A percentile compares a stretch with the other conserved stretches of the same genome.
Conservation (phyloP, 1,284 basidiomycete species). For the Puccinia horiana region DNA sequence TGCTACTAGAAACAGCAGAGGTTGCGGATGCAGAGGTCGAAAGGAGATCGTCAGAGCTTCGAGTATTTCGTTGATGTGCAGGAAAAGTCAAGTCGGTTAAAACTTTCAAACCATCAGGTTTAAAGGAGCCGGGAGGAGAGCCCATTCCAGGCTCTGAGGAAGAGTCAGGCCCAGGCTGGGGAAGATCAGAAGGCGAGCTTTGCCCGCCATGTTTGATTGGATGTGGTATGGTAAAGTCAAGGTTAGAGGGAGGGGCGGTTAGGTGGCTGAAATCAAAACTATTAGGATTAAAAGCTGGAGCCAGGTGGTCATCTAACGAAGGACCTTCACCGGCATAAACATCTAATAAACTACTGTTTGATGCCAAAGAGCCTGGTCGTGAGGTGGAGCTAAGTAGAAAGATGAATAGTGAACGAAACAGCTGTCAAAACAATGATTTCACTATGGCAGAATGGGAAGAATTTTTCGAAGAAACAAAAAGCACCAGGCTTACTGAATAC, state of each 20-base stretch:
- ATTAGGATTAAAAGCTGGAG: background rate
- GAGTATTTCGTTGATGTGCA: background rate
- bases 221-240: background rate
- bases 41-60: constrained; percentile 21
- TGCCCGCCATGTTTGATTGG: background rate
- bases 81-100: background rate
- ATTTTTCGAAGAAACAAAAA: background rate
- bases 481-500: background rate
- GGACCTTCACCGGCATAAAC: constrained; percentile 18
- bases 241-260: background rate
- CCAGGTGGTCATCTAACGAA: background rate
- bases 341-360: constrained; percentile 42
- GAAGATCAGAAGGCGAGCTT: background rate
- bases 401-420: background rate
- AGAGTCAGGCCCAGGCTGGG: background rate
- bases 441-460: background rate
- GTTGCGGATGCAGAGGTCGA: background rate
- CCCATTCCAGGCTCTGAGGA: background rate
- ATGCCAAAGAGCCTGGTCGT: constrained; percentile 19
- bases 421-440: background rate
- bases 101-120: constrained; percentile 24
- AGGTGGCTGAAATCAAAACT: constrained; percentile 1
- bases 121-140: constrained; percentile 10
- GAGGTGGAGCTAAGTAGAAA: constrained; percentile 22
- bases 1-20: constrained; percentile 8